Evolutionary conservation across 805 yeast genomes (phyloP).

Genomic region (Starmerella vaccinii): DNA sequence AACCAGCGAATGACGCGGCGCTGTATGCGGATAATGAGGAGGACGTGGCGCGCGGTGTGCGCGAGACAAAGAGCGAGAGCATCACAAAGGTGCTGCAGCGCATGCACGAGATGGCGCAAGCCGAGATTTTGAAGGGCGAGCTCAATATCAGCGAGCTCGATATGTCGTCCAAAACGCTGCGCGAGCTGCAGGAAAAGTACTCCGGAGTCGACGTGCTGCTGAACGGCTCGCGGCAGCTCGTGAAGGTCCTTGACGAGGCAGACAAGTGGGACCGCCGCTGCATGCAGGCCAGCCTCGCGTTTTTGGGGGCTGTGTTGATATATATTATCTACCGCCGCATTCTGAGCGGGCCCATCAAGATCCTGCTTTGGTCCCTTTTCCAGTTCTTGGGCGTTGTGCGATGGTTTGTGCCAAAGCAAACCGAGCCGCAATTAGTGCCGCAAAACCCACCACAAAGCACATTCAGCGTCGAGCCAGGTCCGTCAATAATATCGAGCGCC

Average conservation of each 20-base stretch:
- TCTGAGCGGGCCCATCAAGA: conserved; percentile 30
- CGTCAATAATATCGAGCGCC: too few relatives aligned
- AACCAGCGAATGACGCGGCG: not conserved
- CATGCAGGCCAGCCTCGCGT: conserved; percentile 33
- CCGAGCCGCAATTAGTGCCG: not conserved
- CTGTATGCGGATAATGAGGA: not conserved
- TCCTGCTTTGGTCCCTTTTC: conserved; percentile 28
- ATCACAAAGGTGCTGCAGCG: conserved; percentile 29
- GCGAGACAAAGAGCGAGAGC: conserved; percentile 24
- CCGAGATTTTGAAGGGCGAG: conserved; percentile 32
- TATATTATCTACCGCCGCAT: conserved; percentile 35
- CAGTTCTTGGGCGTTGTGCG: conserved; percentile 20
- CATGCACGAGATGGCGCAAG: conserved; percentile 32
- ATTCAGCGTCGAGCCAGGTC: too few relatives aligned
- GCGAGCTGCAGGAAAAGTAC: conserved; percentile 31
- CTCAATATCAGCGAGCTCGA: conserved; percentile 34
- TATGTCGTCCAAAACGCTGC: conserved; percentile 29
- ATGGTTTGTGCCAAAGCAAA: conserved; percentile 1
- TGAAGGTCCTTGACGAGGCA: conserved; percentile 34
- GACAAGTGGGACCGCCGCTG: conserved; percentile 33
- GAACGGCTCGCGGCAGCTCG: conserved; percentile 31
- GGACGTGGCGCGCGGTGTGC: conserved; percentile 10
- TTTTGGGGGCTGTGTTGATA: conserved; percentile 30
- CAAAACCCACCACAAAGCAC: not conserved
- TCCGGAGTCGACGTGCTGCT: conserved; percentile 32